Conservation (phyloP, 2,329 filamentous ascomycete genomes). For the Ophiostoma pallidulum region DNA sequence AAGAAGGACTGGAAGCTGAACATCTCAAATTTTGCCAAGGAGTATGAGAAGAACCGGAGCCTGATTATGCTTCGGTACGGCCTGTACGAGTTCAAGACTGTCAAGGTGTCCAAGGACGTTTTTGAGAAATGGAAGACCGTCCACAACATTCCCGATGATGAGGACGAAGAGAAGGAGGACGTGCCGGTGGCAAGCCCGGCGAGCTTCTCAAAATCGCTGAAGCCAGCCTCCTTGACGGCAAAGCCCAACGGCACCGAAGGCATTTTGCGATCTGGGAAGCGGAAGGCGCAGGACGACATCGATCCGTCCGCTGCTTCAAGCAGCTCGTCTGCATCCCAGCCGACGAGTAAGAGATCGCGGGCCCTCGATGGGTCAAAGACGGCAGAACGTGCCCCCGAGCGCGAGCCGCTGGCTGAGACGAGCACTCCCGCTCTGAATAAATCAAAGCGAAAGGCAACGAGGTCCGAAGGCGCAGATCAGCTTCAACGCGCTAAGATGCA, state of each 20-base stretch:
- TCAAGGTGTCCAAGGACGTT: constrained; percentile 48
- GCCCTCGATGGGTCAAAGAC: constrained; percentile 16
- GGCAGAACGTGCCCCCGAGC: constrained; percentile 26
- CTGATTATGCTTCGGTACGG: constrained; percentile 53
- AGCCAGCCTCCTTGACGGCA: constrained; percentile 16
- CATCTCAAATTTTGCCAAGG: constrained; percentile 52
- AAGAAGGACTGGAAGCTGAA: constrained; percentile 56
- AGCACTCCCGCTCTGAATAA: constrained; percentile 31
- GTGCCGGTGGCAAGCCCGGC: background rate
- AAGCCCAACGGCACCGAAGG: constrained; percentile 29
- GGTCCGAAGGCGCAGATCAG: constrained; percentile 34
- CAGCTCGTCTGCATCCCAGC: constrained; percentile 25
- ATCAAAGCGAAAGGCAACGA: constrained; percentile 43
- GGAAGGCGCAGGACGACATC: constrained; percentile 47
- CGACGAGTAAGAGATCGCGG: constrained; percentile 39
- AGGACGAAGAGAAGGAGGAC: constrained; percentile 31
- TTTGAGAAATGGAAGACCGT: constrained; percentile 49
- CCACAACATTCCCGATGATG: constrained; percentile 42
- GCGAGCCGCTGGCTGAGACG: constrained; percentile 29
- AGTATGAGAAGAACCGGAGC: constrained; percentile 54
- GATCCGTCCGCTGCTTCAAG: constrained; percentile 29
- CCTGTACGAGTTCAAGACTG: constrained; percentile 53
- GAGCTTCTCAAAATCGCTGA: constrained; percentile 17
- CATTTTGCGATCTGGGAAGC: constrained; percentile 32
- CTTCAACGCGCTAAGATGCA: constrained; percentile 41